Evolutionary conservation across 2,329 filamentous ascomycete genomes (phyloP).

Genomic region (Colletotrichum sidae): DNA sequence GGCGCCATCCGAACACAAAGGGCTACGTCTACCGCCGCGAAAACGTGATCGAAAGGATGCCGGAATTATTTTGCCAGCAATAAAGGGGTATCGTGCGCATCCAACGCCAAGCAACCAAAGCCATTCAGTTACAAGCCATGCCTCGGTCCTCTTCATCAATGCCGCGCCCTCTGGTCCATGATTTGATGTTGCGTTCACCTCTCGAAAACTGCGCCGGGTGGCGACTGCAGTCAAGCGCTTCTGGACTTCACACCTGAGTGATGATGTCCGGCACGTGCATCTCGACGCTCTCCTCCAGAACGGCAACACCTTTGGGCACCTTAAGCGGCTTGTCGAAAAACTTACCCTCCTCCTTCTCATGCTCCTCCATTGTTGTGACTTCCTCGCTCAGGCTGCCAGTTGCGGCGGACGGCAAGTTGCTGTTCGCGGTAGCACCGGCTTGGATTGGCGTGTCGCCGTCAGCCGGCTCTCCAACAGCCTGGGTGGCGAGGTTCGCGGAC

Average conservation of each 20-base stretch:
- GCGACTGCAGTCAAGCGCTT: background rate
- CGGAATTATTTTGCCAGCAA: background rate
- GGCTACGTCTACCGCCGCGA: slow-evolving; percentile 1
- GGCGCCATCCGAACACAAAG: background rate
- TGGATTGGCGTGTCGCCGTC: slow-evolving; percentile 18
- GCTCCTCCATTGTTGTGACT: slow-evolving; percentile 44
- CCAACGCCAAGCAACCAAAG: slow-evolving; percentile 19
- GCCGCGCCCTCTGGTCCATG: too few relatives aligned
- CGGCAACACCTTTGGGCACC: slow-evolving; percentile 63
- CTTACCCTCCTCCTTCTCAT: slow-evolving; percentile 45
- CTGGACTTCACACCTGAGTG: slow-evolving; percentile 42
- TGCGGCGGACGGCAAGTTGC: background rate
- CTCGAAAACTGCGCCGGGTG: background rate
- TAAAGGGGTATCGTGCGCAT: slow-evolving; percentile 18
- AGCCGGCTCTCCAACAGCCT: slow-evolving; percentile 1
- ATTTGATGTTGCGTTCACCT: background rate
- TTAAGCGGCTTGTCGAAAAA: slow-evolving; percentile 56
- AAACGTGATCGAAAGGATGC: slow-evolving; percentile 14
- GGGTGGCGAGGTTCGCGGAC: slow-evolving; percentile 6
- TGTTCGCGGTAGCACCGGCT: slow-evolving; percentile 8
- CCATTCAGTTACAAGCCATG: background rate
- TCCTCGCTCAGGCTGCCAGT: background rate
- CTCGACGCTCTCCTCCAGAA: slow-evolving; percentile 67
- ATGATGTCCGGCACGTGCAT: slow-evolving; percentile 58
- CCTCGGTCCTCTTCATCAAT: too few relatives aligned